Evolutionary conservation across 1,284 basidiomycete genomes (phyloP).

Genomic region (Leccinum cinnamomeum): DNA sequence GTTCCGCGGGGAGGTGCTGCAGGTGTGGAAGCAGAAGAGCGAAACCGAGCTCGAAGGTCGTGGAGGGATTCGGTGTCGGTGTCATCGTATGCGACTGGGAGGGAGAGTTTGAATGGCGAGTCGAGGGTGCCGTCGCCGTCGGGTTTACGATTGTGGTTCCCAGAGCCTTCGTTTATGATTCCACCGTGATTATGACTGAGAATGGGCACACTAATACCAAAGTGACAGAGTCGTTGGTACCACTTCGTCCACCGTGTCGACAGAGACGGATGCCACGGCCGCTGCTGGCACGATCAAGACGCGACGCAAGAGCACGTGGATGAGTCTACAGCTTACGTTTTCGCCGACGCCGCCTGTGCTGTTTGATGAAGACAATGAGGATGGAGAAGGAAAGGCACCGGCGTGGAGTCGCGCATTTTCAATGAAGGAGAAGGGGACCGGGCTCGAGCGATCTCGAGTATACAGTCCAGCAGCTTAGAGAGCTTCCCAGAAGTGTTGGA

Average conservation of each 20-base stretch:
- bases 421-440: constrained; percentile 1
- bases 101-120: no score
- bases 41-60: no score
- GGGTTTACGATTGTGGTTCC: no score
- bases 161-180: no score
- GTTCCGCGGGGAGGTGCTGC: no score
- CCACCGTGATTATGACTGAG: no score
- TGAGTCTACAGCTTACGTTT: constrained; percentile 71
- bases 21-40: no score
- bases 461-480: background rate
- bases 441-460: background rate
- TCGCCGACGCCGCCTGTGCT: constrained; percentile 65
- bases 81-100: no score
- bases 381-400: constrained; percentile 20
- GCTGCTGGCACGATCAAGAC: constrained; percentile 10
- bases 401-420: constrained; percentile 20
- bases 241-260: constrained; percentile 21
- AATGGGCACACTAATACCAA: no score
- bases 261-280: constrained; percentile 25
- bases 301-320: constrained; percentile 70
- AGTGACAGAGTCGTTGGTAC: background rate
- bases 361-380: constrained; percentile 44
- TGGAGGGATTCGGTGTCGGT: no score
- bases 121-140: no score
- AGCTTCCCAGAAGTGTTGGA: background rate